These are phyloP conservation scores for Cercospora sesami DNA, from an alignment of 2,329 filamentous ascomycete genomes.

Conservation along the genomic window DNA sequence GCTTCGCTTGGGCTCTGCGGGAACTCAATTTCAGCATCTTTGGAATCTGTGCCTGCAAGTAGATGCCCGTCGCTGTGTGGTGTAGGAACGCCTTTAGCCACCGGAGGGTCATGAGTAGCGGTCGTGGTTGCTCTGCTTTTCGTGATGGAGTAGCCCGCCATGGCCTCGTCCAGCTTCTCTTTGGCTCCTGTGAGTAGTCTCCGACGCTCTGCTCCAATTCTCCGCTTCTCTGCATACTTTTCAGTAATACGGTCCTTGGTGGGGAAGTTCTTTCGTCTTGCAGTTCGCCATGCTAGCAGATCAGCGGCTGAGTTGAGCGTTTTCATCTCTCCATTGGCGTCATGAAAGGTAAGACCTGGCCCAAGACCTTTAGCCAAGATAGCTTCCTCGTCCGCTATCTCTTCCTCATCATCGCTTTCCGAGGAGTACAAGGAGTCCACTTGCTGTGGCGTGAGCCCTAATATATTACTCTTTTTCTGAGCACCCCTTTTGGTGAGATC, in stretches of 20 bases:
- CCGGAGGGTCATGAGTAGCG: neutral
- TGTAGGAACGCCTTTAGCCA: neutral
- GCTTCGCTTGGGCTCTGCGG: neutral
- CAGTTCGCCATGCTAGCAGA: constrained; percentile 75
- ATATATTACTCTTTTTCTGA: constrained; percentile 38
- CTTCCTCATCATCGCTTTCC: constrained; percentile 58
- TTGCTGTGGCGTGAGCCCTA: constrained; percentile 64
- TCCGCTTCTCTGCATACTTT: constrained; percentile 42
- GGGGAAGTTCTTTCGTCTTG: constrained; percentile 77
- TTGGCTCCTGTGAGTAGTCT: constrained; percentile 37
- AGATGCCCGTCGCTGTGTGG: neutral
- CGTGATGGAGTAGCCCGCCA: neutral
- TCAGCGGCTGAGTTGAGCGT: constrained; percentile 62
- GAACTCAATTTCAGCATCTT: neutral
- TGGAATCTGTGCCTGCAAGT: neutral
- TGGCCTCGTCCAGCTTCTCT: constrained; percentile 13
- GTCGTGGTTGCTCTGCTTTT: neutral
- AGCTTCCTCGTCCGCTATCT: constrained; percentile 70
- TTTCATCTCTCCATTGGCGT: constrained; percentile 57
- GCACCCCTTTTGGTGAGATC: neutral
- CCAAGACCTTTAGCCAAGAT: constrained; percentile 38
- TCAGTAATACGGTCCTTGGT: constrained; percentile 69
- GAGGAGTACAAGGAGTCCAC: constrained; percentile 27
- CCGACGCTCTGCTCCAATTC: constrained; percentile 37
- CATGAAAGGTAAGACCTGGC: constrained; percentile 44